Base-by-base conservation (phyloP, 345 rosid genomes). In the Capsella bursapastoris region DNA sequence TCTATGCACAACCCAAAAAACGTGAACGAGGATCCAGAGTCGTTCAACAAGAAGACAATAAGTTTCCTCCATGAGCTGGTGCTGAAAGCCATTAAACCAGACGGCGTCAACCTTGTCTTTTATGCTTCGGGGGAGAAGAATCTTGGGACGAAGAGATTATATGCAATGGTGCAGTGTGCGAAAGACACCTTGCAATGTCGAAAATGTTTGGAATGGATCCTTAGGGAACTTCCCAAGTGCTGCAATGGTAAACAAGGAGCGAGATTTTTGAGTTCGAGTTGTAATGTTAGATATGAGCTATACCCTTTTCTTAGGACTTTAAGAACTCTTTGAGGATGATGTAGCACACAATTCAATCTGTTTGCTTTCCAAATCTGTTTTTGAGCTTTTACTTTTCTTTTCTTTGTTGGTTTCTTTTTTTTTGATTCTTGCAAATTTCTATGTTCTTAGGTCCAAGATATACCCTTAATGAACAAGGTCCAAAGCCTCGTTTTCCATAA, bases 301-400 rank as follows among this genome's bases (percentile, higher is more conserved):
- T 63, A 63, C 13, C 68, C 51, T 25, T 63, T 43, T 58, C 44
- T 58, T 15, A 4, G 84, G 80, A 62, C 44, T 68, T 10, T 87
- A 77, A 10, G 8, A 10, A 47, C 9, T 51, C 8, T 5, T 44
- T 44, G 31, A 22, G 1, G 14, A 22, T 49, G 7, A 66, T 34
- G 32, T 32, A 9, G 45, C 48, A 44, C 7, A 44, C 16, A 44
- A 3, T 44, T 44, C 13, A 6, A 13, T 44, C 13, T 44, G 16
- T 43, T 13, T 4, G 15, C 47, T 43, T 43, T 43, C 48, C 48
- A 43, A 43, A 4, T 44, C 48, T 1, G 15, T 43, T 43, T 43
- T 43, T 43, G 16, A 13, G 16, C 2, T 44, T 44, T 44, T 44
- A 44, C 7, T 0, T 44, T 44, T 44, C 2, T 13, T 5, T 43